Percentiles rank a stretch among this genome's conserved stretches.
phyloP scores from a whole-genome alignment of 2,329 filamentous ascomycete genomes.

The Xenoacremonium recifei region DNA sequence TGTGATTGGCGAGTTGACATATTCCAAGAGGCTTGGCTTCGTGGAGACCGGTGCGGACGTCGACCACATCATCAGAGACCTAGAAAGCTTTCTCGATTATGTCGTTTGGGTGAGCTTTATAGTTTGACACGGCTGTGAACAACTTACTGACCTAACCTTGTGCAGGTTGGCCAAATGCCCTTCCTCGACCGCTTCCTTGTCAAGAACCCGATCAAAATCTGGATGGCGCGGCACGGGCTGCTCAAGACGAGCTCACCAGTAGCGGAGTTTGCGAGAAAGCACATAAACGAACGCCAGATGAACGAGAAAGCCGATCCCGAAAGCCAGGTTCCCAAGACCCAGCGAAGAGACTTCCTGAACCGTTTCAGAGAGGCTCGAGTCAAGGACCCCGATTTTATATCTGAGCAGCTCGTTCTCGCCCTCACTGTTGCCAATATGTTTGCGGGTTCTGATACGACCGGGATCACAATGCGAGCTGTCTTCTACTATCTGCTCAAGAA shows the following conservation, averaged over 20 bases:
- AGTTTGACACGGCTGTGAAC: neutral
- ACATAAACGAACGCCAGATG: slow-evolving; percentile 60
- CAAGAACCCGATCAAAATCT: slow-evolving; percentile 71
- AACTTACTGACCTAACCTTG: neutral
- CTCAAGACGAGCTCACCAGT: slow-evolving; percentile 69
- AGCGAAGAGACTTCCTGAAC: slow-evolving; percentile 56
- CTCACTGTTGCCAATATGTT: slow-evolving; percentile 68
- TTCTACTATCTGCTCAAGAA: slow-evolving; percentile 72
- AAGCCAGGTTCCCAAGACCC: slow-evolving; percentile 32
- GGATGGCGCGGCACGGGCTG: slow-evolving; percentile 62
- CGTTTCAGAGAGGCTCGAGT: slow-evolving; percentile 69
- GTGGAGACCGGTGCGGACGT: slow-evolving; percentile 71
- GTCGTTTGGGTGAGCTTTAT: slow-evolving; percentile 59
- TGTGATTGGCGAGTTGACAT: slow-evolving; percentile 74
- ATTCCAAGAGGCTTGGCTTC: slow-evolving; percentile 71
- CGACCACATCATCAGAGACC: slow-evolving; percentile 66
- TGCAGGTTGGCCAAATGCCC: slow-evolving; percentile 69
- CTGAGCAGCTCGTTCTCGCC: slow-evolving; percentile 64
- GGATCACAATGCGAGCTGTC: slow-evolving; percentile 66
- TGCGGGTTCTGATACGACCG: slow-evolving; percentile 76
- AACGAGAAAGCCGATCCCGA: too few relatives aligned
- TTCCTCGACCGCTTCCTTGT: slow-evolving; percentile 65
- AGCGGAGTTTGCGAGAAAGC: slow-evolving; percentile 64
- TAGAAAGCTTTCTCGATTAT: slow-evolving; percentile 64
- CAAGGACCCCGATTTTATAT: slow-evolving; percentile 68